Conservation (phyloP, 2,329 filamentous ascomycete species). For the Microcyclospora pomicola region DNA sequence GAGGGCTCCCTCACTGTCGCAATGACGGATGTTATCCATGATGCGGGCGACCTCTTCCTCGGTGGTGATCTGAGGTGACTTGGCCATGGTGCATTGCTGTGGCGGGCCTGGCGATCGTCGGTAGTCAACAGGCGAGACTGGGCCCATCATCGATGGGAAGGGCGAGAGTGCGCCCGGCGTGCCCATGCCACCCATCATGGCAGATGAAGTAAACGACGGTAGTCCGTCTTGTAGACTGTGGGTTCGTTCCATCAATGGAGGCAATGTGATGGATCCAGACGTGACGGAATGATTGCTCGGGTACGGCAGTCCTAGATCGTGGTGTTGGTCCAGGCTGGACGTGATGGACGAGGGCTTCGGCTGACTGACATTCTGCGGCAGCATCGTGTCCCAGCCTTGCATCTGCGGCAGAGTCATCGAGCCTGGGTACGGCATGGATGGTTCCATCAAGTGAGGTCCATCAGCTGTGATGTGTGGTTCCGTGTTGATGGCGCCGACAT, state of each 20-base stretch:
- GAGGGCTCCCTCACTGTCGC: slow-evolving; percentile 68
- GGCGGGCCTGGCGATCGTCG: slow-evolving; percentile 55
- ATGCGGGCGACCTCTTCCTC: slow-evolving; percentile 80
- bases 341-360: slow-evolving; percentile 60
- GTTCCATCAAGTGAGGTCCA: slow-evolving; percentile 59
- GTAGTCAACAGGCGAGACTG: slow-evolving; percentile 55
- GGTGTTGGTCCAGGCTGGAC: slow-evolving; percentile 26
- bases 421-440: slow-evolving; percentile 56
- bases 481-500: slow-evolving; percentile 33
- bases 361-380: slow-evolving; percentile 55
- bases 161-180: slow-evolving; percentile 65
- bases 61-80: slow-evolving; percentile 64
- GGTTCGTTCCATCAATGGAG: slow-evolving; percentile 48
- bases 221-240: slow-evolving; percentile 29
- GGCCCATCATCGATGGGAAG: slow-evolving; percentile 52
- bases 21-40: slow-evolving; percentile 69
- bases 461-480: slow-evolving; percentile 61
- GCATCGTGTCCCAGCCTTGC: slow-evolving; percentile 74
- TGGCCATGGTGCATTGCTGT: slow-evolving; percentile 49
- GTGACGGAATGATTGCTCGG: slow-evolving; percentile 12
- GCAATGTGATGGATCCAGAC: slow-evolving; percentile 35
- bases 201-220: slow-evolving; percentile 50
- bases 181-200: slow-evolving; percentile 53
- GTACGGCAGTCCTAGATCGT: slow-evolving; percentile 40
- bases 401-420: slow-evolving; percentile 73